A percentile compares a stretch with the other conserved stretches of the same genome.
Conservation (phyloP, 371 early-diverging fungal genomes). For the Amoeboaphelidium protococcarum region DNA sequence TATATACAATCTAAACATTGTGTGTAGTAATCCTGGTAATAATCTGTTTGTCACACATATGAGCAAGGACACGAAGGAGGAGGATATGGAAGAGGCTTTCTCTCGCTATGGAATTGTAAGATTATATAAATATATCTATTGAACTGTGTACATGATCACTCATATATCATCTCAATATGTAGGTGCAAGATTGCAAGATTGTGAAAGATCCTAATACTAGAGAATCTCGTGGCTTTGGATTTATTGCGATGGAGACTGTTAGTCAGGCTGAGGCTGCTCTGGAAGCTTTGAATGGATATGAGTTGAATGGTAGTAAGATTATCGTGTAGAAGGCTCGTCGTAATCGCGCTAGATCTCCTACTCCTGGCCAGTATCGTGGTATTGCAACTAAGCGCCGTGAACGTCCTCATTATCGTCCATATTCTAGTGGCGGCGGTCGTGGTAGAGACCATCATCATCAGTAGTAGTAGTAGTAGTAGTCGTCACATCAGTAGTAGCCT, state of each 20-base stretch:
- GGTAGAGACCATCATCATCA: too few species aligned
- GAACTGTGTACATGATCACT: background rate
- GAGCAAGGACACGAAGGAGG: constrained; percentile 22
- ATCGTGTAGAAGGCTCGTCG: background rate
- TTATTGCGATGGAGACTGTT: constrained; percentile 26
- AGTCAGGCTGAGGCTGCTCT: constrained; percentile 24
- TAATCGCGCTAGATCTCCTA: background rate
- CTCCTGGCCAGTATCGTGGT: background rate
- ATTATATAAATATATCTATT: constrained; percentile 2
- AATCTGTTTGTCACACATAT: constrained; percentile 51
- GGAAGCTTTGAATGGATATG: background rate
- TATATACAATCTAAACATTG: too few species aligned
- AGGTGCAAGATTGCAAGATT: too few species aligned
- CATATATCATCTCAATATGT: background rate
- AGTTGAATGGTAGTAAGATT: background rate
- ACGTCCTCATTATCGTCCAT: background rate
- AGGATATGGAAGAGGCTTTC: constrained; percentile 38
- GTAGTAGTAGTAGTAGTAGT: too few species aligned
- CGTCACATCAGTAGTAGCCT: too few species aligned
- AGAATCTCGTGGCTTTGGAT: constrained; percentile 45
- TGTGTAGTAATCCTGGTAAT: constrained; percentile 52
- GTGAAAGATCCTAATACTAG: background rate
- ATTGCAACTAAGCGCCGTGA: background rate
- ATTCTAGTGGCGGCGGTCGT: too few species aligned
- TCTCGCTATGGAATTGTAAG: constrained; percentile 36